A percentile compares a stretch with the other conserved stretches of the same genome.
Conservation (phyloP, 2,329 filamentous ascomycete genomes). For the Paraphoma chrysanthemicola region DNA sequence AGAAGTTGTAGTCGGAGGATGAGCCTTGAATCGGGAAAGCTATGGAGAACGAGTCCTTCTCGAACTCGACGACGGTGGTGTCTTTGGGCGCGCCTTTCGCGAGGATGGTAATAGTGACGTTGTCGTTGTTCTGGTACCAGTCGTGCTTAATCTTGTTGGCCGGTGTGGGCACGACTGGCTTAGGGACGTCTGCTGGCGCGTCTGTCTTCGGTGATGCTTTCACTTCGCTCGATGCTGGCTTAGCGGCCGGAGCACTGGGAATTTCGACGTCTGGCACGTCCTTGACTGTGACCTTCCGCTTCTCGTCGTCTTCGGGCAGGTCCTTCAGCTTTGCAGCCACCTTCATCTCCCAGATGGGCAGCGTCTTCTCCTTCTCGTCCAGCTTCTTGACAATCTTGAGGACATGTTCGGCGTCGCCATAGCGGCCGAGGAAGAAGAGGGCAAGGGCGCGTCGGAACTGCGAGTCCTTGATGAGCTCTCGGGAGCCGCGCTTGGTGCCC, state of each 20-base stretch:
- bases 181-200: slow-evolving; percentile 30
- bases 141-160: slow-evolving; percentile 70
- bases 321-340: slow-evolving; percentile 59
- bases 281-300: slow-evolving; percentile 39
- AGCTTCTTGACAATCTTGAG: slow-evolving; percentile 65
- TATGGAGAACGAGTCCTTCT: slow-evolving; percentile 59
- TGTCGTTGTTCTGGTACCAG: slow-evolving; percentile 71
- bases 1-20: slow-evolving; percentile 65
- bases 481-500: slow-evolving; percentile 76
- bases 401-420: slow-evolving; percentile 77
- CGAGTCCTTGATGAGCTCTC: slow-evolving; percentile 78
- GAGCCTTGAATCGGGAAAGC: slow-evolving; percentile 64
- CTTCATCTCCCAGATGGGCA: slow-evolving; percentile 67
- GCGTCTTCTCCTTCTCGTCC: slow-evolving; percentile 58
- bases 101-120: slow-evolving; percentile 69
- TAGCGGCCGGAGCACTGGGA: slow-evolving; percentile 47
- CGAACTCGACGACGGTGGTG: slow-evolving; percentile 60
- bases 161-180: slow-evolving; percentile 49
- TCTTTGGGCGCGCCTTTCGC: slow-evolving; percentile 69
- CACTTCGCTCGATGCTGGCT: slow-evolving; percentile 6
- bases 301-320: slow-evolving; percentile 59
- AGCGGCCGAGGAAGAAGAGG: slow-evolving; percentile 72
- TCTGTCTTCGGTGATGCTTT: slow-evolving; percentile 2
- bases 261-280: slow-evolving; percentile 62
- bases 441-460: slow-evolving; percentile 82